Evolutionary conservation across 495 filamentous ascomycete genomes (phyloP).

Genomic region (Penicillium malachiteum): DNA sequence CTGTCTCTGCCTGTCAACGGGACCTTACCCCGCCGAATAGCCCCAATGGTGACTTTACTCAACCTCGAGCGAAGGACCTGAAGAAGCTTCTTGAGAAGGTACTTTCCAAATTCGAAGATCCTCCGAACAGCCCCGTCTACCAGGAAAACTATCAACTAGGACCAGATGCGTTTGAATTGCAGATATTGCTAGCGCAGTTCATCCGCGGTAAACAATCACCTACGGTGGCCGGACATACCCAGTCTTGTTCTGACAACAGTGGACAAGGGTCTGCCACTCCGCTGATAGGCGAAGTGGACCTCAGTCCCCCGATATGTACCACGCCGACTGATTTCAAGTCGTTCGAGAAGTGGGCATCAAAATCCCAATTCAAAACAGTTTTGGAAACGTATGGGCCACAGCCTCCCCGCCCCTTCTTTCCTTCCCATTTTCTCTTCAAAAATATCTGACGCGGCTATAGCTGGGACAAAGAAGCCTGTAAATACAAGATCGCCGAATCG

Average conservation of each 20-base stretch:
- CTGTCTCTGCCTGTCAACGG: background rate
- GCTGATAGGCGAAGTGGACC: conserved; percentile 16
- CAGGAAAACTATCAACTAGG: conserved; percentile 8
- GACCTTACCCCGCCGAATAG: background rate
- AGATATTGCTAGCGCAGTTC: conserved; percentile 9
- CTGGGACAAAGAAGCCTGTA: conserved; percentile 27
- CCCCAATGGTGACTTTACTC: background rate
- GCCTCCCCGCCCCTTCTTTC: no score
- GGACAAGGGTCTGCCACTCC: conserved; percentile 5
- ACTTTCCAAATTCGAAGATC: conserved; percentile 13
- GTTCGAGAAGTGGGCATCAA: conserved; percentile 24
- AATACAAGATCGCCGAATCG: conserved; percentile 23
- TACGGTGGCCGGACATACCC: background rate
- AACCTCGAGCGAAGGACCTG: background rate
- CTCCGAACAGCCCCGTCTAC: conserved; percentile 16
- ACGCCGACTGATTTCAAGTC: conserved; percentile 25
- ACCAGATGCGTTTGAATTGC: conserved; percentile 12
- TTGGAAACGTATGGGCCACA: conserved; percentile 21
- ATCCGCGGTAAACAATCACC: conserved; percentile 1
- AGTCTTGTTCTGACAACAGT: background rate
- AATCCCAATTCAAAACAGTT: conserved; percentile 18
- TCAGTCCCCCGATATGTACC: conserved; percentile 21
- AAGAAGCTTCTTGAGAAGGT: conserved; percentile 12
- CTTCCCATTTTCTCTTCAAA: conserved; percentile 7
- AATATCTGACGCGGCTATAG: conserved; percentile 18